Evolutionary conservation across 2,329 filamentous ascomycete species (phyloP), one percentile per base, ranked within the genome.

Genomic region (Alternaria solani): DNA sequence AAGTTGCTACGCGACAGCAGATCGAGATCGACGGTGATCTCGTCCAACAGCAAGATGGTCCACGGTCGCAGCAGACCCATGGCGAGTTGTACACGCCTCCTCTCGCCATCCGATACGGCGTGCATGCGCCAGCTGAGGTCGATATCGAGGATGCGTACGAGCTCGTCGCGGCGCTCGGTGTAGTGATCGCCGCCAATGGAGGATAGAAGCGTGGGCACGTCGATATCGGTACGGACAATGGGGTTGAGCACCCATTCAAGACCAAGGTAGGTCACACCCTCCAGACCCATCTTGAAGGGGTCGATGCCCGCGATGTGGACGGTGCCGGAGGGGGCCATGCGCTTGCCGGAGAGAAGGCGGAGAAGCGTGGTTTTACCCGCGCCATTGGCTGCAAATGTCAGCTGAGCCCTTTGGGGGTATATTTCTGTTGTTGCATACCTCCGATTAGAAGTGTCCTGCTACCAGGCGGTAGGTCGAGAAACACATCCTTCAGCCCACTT

Each of bases 171-270:
- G 1, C 95, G 89, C 18, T 86, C 89, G 0, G 91, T 87, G 79
- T 91, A 99, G 68, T 88, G 87, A 78, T 96, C 87, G 12, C 95
- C 95, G 62, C 95, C 95, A 0, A 99, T 92, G 2, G 89, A 93
- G 49, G 88, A 83, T 26, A 99, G 88, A 6, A 99, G 87, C 67
- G 96, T 94, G 4, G 86, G 87, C 4, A 99, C 94, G 60, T 92
- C 93, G 69, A 99, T 97, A 79, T 99, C 95, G 30, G 91, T 96
- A 52, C 94, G 91, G 48, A 98, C 95, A 72, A 98, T 96, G 49
- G 92, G 92, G 83, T 98, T 98, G 9, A 99, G 87, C 3, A 98
- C 95, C 95, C 95, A 99, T 84, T 99, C 95, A 0, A 97, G 88
- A 1, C 95, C 95, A 7, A 99, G 90, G 80, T 99, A 99, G 23